Evolutionary conservation across 2,329 filamentous ascomycete species (phyloP), one percentile per base, ranked within the genome.

Genomic region (Cercospora brassicicola): DNA sequence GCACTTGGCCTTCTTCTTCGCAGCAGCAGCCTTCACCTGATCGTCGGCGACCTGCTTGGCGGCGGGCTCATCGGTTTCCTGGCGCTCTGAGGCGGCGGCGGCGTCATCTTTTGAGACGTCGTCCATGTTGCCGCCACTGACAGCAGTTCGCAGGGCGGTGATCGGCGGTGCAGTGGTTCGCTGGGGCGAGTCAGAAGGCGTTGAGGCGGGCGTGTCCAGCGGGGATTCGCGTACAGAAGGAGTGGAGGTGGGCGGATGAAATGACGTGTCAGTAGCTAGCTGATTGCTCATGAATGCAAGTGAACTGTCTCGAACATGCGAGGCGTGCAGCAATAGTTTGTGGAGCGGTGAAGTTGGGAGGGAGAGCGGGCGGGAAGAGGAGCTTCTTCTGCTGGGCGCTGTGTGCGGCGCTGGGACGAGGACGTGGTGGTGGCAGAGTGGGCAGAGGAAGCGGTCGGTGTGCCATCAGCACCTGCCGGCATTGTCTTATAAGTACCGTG

Each of bases 281-380:
- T 68, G 69, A 69, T 68, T 69, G 73, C 72, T 74, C 72, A 74
- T 74, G 62, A 67, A 67, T 68, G 70, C 72, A 96, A 93, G 96
- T 39, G 45, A 36, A 60, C 28, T 23, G 42, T 60, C 13, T 60
- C 42, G 48, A 31, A 42, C 23, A 39, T 30, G 31, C 15, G 20
- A n/a, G n/a, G 18, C 26, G 48, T 18, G 28, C 2, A 23, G 18
- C 28, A 36, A 36, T 10, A 20, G 51, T 15, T 62, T 53, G 59
- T 9, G 26, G 23, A 39, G 48, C 45, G 55, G 55, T 65, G 63
- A 65, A 48, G 18, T n/a, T 15, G 48, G 57, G 28, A 59, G 33
- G 57, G 59, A 51, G 36, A 36, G 62, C 23, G 36, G 59, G 63
- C 53, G 57, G 57, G 60, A 59, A 26, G 45, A 23, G 45, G 45